Evolutionary conservation across 129 eudicot genomes (phyloP).

Genomic region (Saposhnikovia divaricata): DNA sequence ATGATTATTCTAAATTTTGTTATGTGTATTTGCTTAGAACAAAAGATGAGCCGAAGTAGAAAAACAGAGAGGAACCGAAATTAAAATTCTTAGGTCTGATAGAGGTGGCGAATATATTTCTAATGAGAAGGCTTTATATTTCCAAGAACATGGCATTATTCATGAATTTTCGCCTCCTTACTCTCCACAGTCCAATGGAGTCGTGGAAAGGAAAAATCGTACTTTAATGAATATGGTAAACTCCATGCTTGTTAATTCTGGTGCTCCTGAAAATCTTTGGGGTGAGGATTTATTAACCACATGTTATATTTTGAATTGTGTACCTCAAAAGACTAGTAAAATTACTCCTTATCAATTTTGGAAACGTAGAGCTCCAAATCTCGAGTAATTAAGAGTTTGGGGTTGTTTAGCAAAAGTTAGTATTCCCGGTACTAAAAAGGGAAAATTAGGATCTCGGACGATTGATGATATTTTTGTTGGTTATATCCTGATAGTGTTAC

Average conservation of each 20-base stretch:
- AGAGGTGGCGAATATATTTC: neutral
- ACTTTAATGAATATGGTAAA: too few relatives aligned
- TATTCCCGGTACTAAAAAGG: too few relatives aligned
- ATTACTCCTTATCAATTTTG: constrained; percentile 15
- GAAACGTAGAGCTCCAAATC: neutral
- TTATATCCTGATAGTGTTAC: too few relatives aligned
- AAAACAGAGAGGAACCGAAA: neutral
- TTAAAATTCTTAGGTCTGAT: neutral
- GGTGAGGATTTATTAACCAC: neutral
- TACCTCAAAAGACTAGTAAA: neutral
- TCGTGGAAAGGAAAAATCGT: constrained; percentile 6
- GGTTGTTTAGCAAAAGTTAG: too few relatives aligned
- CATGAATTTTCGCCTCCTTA: constrained; percentile 8
- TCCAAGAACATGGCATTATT: neutral
- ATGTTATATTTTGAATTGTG: too few relatives aligned
- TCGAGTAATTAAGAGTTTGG: neutral
- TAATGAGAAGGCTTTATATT: neutral
- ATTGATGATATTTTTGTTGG: neutral
- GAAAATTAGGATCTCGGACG: too few relatives aligned
- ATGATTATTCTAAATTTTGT: neutral
- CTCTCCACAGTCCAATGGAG: constrained; percentile 11
- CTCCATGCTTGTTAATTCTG: too few relatives aligned
- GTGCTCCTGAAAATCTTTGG: too few relatives aligned
- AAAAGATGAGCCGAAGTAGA: neutral
- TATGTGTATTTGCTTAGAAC: neutral